Evolutionary conservation across 1,284 basidiomycete genomes (phyloP).

Genomic region (Mycosarcoma maydis): DNA sequence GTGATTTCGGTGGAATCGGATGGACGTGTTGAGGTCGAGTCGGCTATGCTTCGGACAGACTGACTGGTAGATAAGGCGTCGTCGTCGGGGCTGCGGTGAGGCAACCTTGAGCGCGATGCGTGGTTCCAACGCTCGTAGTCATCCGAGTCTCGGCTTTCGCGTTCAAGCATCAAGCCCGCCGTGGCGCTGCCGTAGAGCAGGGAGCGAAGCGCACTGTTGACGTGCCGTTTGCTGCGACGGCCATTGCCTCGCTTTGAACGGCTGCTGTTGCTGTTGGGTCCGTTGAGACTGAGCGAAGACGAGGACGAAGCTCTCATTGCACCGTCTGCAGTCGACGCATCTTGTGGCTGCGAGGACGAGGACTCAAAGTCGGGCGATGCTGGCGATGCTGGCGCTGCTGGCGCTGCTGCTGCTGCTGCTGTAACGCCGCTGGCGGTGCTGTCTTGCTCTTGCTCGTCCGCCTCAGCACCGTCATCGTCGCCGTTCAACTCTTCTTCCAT

Average conservation of each 20-base stretch:
- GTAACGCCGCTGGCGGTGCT: too few species aligned
- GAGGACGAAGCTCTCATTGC: slow-evolving; percentile 6
- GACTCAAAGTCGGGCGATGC: too few species aligned
- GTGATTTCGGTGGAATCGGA: slow-evolving; percentile 47
- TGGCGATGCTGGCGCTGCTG: too few species aligned
- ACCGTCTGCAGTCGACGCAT: slow-evolving; percentile 1
- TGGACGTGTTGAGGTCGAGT: slow-evolving; percentile 43
- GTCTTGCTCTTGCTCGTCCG: slow-evolving; percentile 8
- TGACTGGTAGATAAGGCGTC: slow-evolving; percentile 40
- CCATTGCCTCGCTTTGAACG: slow-evolving; percentile 20
- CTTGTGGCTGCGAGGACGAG: slow-evolving; percentile 8
- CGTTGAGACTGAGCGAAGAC: neutral
- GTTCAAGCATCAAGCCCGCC: slow-evolving; percentile 26
- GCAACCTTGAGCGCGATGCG: slow-evolving; percentile 13
- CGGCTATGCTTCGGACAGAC: slow-evolving; percentile 41
- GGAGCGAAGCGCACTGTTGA: slow-evolving; percentile 50
- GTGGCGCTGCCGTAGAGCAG: slow-evolving; percentile 45
- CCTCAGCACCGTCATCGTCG: slow-evolving; percentile 7
- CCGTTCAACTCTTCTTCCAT: slow-evolving; percentile 66
- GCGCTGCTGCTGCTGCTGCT: too few species aligned
- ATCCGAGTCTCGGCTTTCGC: slow-evolving; percentile 17
- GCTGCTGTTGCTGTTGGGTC: slow-evolving; percentile 8
- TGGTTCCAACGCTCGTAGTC: slow-evolving; percentile 32
- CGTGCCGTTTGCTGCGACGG: slow-evolving; percentile 40
- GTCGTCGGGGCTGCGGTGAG: slow-evolving; percentile 26